Evolutionary conservation across 1,139 yeast genomes (phyloP).

Genomic region (Saccharomyces hybrid): DNA sequence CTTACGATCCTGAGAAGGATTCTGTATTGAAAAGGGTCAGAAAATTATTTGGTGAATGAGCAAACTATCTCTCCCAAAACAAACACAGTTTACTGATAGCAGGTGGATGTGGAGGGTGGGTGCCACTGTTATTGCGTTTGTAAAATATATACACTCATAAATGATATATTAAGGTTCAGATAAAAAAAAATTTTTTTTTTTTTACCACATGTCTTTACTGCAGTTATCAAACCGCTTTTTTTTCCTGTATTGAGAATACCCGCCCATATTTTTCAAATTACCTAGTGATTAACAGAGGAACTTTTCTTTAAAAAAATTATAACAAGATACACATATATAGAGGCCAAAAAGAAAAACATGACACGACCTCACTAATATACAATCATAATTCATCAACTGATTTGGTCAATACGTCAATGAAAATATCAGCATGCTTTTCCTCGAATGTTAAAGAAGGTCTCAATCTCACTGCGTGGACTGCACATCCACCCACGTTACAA

Average conservation of each 20-base stretch:
- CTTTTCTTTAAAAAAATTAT: neutral
- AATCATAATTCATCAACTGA: slow-evolving; percentile 16
- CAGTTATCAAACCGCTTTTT: neutral
- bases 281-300: neutral
- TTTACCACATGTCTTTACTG: neutral
- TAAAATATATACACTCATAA: neutral
- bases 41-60: slow-evolving; percentile 83
- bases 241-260: neutral
- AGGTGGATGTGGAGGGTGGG: neutral
- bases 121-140: neutral
- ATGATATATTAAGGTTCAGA: neutral
- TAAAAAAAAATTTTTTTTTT: neutral
- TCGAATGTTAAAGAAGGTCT: slow-evolving; percentile 67
- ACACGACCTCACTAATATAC: neutral
- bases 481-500: slow-evolving; percentile 68
- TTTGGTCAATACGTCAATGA: slow-evolving; percentile 42
- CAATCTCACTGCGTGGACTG: slow-evolving; percentile 55
- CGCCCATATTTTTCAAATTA: neutral
- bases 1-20: slow-evolving; percentile 96
- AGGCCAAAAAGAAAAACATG: neutral
- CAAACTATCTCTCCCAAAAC: neutral
- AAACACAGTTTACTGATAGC: neutral
- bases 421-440: slow-evolving; percentile 57
- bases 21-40: slow-evolving; percentile 89
- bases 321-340: neutral